A percentile compares a stretch with the other conserved stretches of the same genome.
Conservation (phyloP, 805 yeast genomes). For the Saturnispora ahearnii region DNA sequence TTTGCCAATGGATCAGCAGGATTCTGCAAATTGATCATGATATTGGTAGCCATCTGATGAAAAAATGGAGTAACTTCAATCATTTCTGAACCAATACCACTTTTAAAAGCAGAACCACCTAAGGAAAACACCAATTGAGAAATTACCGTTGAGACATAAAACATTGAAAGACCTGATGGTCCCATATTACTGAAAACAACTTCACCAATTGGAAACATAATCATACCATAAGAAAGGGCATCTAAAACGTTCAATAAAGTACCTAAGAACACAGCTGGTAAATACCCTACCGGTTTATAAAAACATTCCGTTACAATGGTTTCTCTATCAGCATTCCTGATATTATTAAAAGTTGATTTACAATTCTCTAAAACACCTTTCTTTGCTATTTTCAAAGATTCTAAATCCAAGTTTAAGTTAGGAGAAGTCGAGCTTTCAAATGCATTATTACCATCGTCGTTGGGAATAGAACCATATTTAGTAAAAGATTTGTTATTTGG, state of each 20-base stretch:
- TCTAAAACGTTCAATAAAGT: conserved; percentile 79
- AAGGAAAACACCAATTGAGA: conserved; percentile 81
- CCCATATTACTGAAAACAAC: conserved; percentile 70
- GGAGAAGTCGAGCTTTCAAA: not conserved
- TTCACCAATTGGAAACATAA: conserved; percentile 86
- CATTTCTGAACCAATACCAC: conserved; percentile 97
- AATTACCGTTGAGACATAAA: conserved; percentile 83
- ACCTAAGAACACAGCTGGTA: conserved; percentile 84
- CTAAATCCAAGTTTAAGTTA: conserved; percentile 8
- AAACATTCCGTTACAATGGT: conserved; percentile 21
- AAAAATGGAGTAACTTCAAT: conserved; percentile 98
- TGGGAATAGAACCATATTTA: conserved; percentile 3
- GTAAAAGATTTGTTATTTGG: conserved; percentile 1
- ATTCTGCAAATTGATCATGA: conserved; percentile 38
- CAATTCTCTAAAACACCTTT: not conserved
- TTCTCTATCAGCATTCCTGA: conserved; percentile 15
- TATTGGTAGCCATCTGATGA: conserved; percentile 83
- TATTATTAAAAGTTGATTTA: not conserved
- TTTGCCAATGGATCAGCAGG: conserved; percentile 18
- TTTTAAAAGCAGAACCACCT: conserved; percentile 83
- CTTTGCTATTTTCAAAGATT: conserved; percentile 6
- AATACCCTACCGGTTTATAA: conserved; percentile 35
- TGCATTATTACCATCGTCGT: not conserved
- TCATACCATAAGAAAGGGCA: conserved; percentile 95
- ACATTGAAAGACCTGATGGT: conserved; percentile 87